Base-by-base conservation (phyloP, 148 eudicot genomes). In the Fallopia convolvulus region DNA sequence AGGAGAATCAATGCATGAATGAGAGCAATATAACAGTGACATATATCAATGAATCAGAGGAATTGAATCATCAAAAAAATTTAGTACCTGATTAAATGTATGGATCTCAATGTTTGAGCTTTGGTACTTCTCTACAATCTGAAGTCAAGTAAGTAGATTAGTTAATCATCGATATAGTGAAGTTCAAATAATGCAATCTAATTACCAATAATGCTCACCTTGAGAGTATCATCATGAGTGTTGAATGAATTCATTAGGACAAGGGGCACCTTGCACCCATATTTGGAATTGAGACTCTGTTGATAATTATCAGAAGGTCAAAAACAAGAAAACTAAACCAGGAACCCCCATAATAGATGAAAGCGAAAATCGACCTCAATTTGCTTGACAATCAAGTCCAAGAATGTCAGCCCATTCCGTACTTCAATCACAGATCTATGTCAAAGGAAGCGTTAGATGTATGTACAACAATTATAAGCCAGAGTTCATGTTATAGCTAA, bases 181-280 rank as follows among this genome's bases (percentile, higher is more conserved):
- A 39, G 70, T 68, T 58, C 65, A 75, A 18, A 74, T 68, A 15
- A 17, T 55, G 60, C 72, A 78, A 78, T 14, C 26, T 42, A 46
- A 80, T 2, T 63, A 61, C 44, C 17, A 39, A 30, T 50, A 41
- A 75, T 76, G 13, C 53, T 76, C 75, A 95, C 99, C 97, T 93
- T 91, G 36, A 80, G 86, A 55, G 99, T 95, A 66, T 95, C 99
- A 76, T 95, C 99, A 82, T 95, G 97, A 48, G 99, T 95, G 88
- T 95, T 95, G 87, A 95, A 95, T 74, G 99, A 95, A 90, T 95
- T 95, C 99, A 95, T 92, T 41, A 95, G 83, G 79, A 95, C 89
- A 81, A 95, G 87, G 32, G 99, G 99, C 42, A 95, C 99, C 74
- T 79, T 91, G 91, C 93, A 90, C 50, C 99, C 99, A 71, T 95